phyloP scores from a whole-genome alignment of 345 rosid genomes.

The Citrus australasica region DNA sequence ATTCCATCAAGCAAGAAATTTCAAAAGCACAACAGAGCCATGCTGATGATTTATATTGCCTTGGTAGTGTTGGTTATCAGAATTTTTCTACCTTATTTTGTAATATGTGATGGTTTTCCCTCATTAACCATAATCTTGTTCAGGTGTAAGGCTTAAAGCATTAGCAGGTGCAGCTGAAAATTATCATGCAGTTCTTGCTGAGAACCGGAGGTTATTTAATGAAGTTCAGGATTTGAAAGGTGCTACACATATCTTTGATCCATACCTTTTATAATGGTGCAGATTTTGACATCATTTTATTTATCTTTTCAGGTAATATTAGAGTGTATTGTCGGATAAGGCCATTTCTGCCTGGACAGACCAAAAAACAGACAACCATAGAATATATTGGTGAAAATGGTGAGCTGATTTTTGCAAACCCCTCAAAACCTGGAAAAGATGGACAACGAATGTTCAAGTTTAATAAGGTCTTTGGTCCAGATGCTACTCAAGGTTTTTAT shows the following conservation, averaged over 20 bases:
- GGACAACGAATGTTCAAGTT: conserved; percentile 64
- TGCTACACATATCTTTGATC: conserved; percentile 9
- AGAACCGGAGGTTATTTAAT: conserved; percentile 74
- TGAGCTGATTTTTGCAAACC: conserved; percentile 64
- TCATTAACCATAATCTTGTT: conserved; percentile 5
- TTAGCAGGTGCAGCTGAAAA: conserved; percentile 62
- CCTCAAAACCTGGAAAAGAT: conserved; percentile 75
- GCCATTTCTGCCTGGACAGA: conserved; percentile 71
- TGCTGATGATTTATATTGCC: conserved; percentile 44
- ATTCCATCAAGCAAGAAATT: conserved; percentile 67
- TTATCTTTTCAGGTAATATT: conserved; percentile 65
- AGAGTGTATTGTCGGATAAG: conserved; percentile 85
- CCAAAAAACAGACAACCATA: conserved; percentile 44
- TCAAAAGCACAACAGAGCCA: conserved; percentile 40
- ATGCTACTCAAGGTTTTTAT: conserved; percentile 73
- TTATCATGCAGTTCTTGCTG: conserved; percentile 68
- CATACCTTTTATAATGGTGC: neutral
- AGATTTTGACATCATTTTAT: neutral
- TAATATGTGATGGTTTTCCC: neutral
- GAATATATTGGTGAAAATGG: conserved; percentile 78
- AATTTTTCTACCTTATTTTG: neutral
- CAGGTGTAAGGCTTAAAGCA: conserved; percentile 58
- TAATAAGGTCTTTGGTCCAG: conserved; percentile 69
- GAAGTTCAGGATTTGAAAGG: conserved; percentile 97
- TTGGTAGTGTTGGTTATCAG: conserved; percentile 42